Base-by-base conservation (phyloP, 1,284 basidiomycete genomes). In the Peniophora sp. region DNA sequence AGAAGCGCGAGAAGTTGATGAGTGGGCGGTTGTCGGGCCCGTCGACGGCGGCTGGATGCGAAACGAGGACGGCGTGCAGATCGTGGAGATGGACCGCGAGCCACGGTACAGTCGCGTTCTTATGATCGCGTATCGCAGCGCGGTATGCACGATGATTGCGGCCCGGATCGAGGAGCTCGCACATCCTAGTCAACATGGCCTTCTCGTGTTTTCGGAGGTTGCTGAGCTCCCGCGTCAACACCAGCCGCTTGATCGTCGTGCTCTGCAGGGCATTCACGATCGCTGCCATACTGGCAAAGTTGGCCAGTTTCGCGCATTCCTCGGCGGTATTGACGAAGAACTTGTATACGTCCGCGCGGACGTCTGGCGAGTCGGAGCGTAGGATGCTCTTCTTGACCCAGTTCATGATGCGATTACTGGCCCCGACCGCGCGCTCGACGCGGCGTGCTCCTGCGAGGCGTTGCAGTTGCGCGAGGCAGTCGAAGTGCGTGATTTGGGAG, bases 281-380 rank as follows among this genome's bases (percentile, higher is more conserved):
- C 2, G 72, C 70, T 11, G 67, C 64, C 49, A 70, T 59, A 11
- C 72, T 73, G 3, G 67, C 64, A 54, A 69, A 75, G 53, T 76
- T 76, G 18, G 66, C 66, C 35, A 69, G 51, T 50, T 65, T 65
- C 20, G 64, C 63, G 54, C 72, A 76, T 58, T 73, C 72, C 70
- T 75, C 52, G 27, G 72, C 72, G 9, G 66, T 63, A 50, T 69
- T 64, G 47, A 75, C 63, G 53, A 75, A 75, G 53, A 71, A 74
- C 50, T 67, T 70, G 39, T 73, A 60, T 9, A 68, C 67, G 15
- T 65, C 62, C 8, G 62, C 64, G 9, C 74, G 62, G 15, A 57
- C 51, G 44, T 68, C 61, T 18, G 69, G 62, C 9, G 63, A 57
- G 34, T 71, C 67, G 37, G 64, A 67, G 39, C 68, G 65, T 18